Percentiles rank a stretch among this genome's conserved stretches.
Evolutionary conservation across 2,329 filamentous ascomycete genomes (phyloP).

Genomic region (Penicillium sp.): DNA sequence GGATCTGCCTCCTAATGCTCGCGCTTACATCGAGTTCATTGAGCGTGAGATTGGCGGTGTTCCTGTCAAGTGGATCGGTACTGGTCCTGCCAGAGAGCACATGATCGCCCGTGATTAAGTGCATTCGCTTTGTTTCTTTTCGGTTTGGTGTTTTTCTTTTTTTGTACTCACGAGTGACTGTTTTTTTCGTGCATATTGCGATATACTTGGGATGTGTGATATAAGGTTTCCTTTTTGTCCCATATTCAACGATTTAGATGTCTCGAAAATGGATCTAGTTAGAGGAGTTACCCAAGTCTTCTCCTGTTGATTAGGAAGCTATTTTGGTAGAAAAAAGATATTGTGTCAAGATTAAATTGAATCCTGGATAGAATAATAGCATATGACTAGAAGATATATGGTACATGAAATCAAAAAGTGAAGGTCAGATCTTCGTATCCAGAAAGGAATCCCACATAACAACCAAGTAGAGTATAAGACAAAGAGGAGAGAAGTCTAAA

Average conservation of each 20-base stretch:
- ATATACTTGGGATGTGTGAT: slow-evolving; percentile 21
- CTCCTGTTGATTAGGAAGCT: background rate
- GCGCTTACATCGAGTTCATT: slow-evolving; percentile 61
- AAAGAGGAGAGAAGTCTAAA: slow-evolving; percentile 23
- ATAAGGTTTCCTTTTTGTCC: slow-evolving; percentile 14
- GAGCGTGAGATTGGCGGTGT: slow-evolving; percentile 56
- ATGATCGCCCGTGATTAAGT: slow-evolving; percentile 54
- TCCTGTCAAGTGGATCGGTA: slow-evolving; percentile 62
- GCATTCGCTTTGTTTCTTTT: slow-evolving; percentile 11
- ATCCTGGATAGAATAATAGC: slow-evolving; percentile 2
- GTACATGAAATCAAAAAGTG: slow-evolving; percentile 9
- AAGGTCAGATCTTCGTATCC: slow-evolving; percentile 8
- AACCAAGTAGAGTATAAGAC: slow-evolving; percentile 15
- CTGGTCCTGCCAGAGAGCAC: slow-evolving; percentile 59
- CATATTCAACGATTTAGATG: slow-evolving; percentile 15
- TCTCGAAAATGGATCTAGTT: slow-evolving; percentile 15
- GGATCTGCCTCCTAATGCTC: slow-evolving; percentile 57
- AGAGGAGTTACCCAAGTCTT: background rate
- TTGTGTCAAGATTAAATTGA: slow-evolving; percentile 3
- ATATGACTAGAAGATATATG: slow-evolving; percentile 7
- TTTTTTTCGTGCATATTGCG: slow-evolving; percentile 13
- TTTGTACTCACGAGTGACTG: slow-evolving; percentile 5
- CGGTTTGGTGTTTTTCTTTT: slow-evolving; percentile 4
- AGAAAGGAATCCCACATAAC: slow-evolving; percentile 4
- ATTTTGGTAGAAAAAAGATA: background rate